phyloP scores from a whole-genome alignment of 352 stramenopile genomes.

The Phytophthora pseudosyringae region DNA sequence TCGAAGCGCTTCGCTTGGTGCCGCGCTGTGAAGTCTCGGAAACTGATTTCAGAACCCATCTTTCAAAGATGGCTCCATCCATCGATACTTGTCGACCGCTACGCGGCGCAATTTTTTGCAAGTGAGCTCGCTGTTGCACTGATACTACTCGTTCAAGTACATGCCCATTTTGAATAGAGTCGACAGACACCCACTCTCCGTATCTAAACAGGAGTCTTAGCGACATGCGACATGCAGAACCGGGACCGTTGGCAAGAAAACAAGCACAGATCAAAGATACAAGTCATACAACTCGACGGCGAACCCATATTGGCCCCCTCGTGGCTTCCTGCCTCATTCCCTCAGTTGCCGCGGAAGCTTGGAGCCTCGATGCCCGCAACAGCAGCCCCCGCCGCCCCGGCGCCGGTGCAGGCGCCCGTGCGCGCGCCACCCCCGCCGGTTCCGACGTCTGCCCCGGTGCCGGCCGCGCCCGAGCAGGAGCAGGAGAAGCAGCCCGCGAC shows the following conservation, averaged over 20 bases:
- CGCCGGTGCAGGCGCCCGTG: background rate
- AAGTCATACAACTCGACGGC: constrained; percentile 19
- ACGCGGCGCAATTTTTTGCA: constrained; percentile 7
- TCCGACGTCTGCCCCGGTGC: constrained; percentile 6
- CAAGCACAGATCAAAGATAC: constrained; percentile 5
- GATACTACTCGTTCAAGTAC: constrained; percentile 2
- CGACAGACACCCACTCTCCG: background rate
- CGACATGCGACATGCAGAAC: constrained; percentile 23
- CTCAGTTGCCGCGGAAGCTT: constrained; percentile 10
- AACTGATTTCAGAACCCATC: background rate
- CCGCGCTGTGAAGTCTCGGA: background rate
- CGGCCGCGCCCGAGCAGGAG: constrained; percentile 7
- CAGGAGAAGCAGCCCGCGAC: background rate
- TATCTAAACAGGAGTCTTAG: constrained; percentile 5
- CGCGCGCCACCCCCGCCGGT: constrained; percentile 24
- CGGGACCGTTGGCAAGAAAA: background rate
- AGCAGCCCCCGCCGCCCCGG: constrained; percentile 3
- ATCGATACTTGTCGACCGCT: accelerated
- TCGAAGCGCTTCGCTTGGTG: background rate
- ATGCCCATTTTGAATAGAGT: background rate
- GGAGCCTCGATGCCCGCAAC: constrained; percentile 10
- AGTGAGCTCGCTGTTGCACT: constrained; percentile 2
- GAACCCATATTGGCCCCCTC: constrained; percentile 23
- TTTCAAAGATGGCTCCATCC: constrained; percentile 7
- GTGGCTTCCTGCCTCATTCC: constrained; percentile 22